Evolutionary conservation across 768 basidiomycete species (phyloP).

Genomic region (Ramaria rubella): DNA sequence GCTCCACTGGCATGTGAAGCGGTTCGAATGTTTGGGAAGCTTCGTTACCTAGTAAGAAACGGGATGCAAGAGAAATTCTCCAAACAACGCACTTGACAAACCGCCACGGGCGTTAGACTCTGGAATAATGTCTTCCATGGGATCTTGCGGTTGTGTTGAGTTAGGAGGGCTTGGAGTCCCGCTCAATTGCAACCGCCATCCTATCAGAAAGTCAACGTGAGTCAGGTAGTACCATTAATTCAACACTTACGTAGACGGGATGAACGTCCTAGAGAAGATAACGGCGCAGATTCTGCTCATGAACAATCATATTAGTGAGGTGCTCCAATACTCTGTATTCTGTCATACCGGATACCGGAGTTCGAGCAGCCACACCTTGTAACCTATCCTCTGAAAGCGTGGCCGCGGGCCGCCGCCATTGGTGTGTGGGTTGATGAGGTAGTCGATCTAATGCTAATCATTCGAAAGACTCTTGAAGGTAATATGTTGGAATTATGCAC

Average conservation of each 20-base stretch:
- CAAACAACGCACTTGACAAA: neutral
- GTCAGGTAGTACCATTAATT: neutral
- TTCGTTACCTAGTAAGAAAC: neutral
- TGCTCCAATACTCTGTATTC: no score
- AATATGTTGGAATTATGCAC: no score
- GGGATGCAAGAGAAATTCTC: neutral
- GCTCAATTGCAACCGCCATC: neutral
- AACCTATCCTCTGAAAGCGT: no score
- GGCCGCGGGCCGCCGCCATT: no score
- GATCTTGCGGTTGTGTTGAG: neutral
- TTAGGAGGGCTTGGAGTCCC: neutral
- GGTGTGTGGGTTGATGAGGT: no score
- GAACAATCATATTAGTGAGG: no score
- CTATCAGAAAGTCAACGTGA: neutral
- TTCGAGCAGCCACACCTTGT: no score
- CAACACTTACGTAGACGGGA: neutral
- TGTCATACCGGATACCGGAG: no score
- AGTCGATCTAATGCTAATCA: no score
- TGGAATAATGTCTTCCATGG: conserved; percentile 1
- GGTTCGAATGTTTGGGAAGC: neutral
- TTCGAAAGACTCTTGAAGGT: no score
- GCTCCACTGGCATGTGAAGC: no score
- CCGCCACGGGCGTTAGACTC: neutral
- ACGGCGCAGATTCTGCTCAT: no score
- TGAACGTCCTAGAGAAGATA: neutral